Base-by-base conservation (phyloP, 2,329 filamentous ascomycete genomes). In the Lasiodiplodia citricola region DNA sequence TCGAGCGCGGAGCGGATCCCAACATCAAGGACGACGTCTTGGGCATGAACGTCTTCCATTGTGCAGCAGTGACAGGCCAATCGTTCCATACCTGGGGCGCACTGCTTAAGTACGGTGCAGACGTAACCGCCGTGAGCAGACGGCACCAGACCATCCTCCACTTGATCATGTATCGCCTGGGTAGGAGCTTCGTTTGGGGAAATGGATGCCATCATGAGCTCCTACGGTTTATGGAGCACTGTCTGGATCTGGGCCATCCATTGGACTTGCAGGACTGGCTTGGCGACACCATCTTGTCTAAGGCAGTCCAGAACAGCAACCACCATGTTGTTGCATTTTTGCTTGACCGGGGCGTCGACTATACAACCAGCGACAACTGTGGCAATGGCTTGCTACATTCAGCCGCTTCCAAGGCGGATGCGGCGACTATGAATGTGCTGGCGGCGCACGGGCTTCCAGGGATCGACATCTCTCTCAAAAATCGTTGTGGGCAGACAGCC, bases 1-100 rank as follows among this genome's bases (percentile, higher is more conserved):
- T 66, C 18, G 51, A 56, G 38, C 14, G 35, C 14, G 63, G 63
- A 14, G 63, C 63, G 5, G 51, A 66, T 56, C 51, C 63, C 7
- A 56, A 44, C 25, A 35, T 66, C 23, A 31, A 44, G 3, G 31
- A 23, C 14, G 2, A 7, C 10, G 2, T 21, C 2, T 16, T 28
- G 0, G 51, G 37, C 5, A 5, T 1, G 4, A 31, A 3, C 11
- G 35, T 51, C 14, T 23, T 66, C 8, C 37, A 31, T 10, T 10
- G 5, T 18, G 63, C 50, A 38, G 6, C 21, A 10, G 10, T 21
- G 16, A 11, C 11, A 5, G 44, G 6, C n/a, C n/a, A 10, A 7
- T 23, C 37, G 14, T 8, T 10, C 8, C 16, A 16, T 23, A 11
- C 7, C 6, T n/a, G 18, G 21, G 25, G 44, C 14, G 10, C 55